phyloP scores from a whole-genome alignment of 2,329 filamentous ascomycete genomes.

The Penicillium palitans region DNA sequence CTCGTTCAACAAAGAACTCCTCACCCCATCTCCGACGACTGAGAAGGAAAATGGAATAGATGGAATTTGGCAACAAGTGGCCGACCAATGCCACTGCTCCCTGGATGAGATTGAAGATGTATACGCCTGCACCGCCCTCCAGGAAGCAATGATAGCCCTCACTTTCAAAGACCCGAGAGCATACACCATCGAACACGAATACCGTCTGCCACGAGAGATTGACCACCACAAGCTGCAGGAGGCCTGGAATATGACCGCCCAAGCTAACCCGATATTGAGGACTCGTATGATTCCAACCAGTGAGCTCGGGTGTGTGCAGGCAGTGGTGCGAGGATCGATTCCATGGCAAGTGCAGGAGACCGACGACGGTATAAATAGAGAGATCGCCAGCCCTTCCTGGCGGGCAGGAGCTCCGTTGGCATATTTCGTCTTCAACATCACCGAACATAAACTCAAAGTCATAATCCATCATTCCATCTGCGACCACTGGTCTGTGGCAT shows the following conservation, averaged over 20 bases:
- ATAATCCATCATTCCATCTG: constrained; percentile 21
- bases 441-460: not conserved
- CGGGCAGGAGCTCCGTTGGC: constrained; percentile 8
- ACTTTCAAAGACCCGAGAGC: constrained; percentile 12
- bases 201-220: constrained; percentile 5
- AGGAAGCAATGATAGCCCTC: constrained; percentile 17
- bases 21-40: not conserved
- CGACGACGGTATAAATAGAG: not conserved
- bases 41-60: not conserved
- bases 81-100: constrained; percentile 3
- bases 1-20: not conserved
- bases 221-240: not conserved
- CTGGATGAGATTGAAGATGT: constrained; percentile 14
- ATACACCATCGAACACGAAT: constrained; percentile 16
- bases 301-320: constrained; percentile 15
- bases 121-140: constrained; percentile 14
- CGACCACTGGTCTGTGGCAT: constrained; percentile 22
- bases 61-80: not conserved
- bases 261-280: constrained; percentile 16
- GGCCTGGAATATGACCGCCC: constrained; percentile 5
- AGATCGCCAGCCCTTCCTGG: not conserved
- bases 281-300: constrained; percentile 14
- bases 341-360: constrained; percentile 7
- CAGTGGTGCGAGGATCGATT: constrained; percentile 8
- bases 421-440: constrained; percentile 7